phyloP scores from a whole-genome alignment of 2,329 filamentous ascomycete genomes.

The Dactylellina leptospora region DNA sequence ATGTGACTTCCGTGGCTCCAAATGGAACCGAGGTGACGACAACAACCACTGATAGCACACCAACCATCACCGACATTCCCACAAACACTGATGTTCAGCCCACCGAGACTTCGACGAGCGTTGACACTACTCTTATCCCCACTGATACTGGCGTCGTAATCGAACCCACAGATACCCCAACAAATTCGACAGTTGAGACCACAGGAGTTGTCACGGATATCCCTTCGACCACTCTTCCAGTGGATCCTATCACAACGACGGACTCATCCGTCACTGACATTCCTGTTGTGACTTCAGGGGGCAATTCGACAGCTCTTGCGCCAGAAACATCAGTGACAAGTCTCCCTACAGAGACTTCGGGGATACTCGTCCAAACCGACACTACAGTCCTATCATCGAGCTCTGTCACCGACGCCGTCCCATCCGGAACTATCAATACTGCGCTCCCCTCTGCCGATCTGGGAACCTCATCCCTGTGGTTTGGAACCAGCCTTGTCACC shows the following conservation, averaged over 20 bases:
- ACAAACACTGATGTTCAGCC: constrained; percentile 25
- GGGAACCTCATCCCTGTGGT: constrained; percentile 64
- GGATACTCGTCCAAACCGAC: constrained; percentile 40
- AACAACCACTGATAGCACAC: constrained; percentile 39
- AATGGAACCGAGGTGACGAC: constrained; percentile 56
- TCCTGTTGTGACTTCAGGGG: constrained; percentile 56
- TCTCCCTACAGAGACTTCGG: constrained; percentile 58
- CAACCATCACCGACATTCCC: constrained; percentile 20
- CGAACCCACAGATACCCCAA: constrained; percentile 52
- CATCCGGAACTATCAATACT: constrained; percentile 59
- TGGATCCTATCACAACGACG: constrained; percentile 39
- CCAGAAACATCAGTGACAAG: constrained; percentile 20
- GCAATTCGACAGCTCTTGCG: constrained; percentile 57
- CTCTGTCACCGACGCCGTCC: constrained; percentile 61
- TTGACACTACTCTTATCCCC: constrained; percentile 52
- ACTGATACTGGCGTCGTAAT: constrained; percentile 45
- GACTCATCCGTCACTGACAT: constrained; percentile 14
- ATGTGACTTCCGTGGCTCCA: constrained; percentile 58
- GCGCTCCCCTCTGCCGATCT: constrained; percentile 69
- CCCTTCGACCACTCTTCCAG: constrained; percentile 51
- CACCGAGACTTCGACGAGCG: constrained; percentile 53
- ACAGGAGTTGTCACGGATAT: constrained; percentile 49
- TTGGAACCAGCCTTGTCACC: constrained; percentile 37
- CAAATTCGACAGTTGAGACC: constrained; percentile 53
- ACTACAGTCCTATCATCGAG: constrained; percentile 60